A percentile compares a stretch with the other conserved stretches of the same genome.
phyloP scores from a whole-genome alignment of 306 rosid genomes.

The Medicago truncatula region DNA sequence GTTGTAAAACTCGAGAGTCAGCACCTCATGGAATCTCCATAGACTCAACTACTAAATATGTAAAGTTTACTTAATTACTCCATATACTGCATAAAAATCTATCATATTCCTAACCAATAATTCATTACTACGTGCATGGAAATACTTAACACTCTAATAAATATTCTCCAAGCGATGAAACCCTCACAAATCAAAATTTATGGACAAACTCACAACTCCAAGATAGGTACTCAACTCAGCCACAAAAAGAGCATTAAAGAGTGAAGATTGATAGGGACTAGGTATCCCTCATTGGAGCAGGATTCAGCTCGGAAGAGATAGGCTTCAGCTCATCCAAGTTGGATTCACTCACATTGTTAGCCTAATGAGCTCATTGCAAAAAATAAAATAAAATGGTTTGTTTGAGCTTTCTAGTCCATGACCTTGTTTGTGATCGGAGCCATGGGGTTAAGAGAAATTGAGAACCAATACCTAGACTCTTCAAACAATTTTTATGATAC shows the following conservation, averaged over 20 bases:
- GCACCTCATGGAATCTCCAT: not conserved
- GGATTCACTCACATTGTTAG: not conserved
- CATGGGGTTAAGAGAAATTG: not conserved
- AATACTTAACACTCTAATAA: slow-evolving; percentile 1
- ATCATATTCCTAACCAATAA: no score
- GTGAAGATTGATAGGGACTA: not conserved
- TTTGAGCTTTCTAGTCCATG: not conserved
- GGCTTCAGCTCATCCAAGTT: not conserved
- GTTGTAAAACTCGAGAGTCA: not conserved
- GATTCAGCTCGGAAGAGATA: not conserved
- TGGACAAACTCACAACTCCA: not conserved
- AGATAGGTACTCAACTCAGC: slow-evolving; percentile 6
- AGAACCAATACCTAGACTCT: slow-evolving; percentile 18
- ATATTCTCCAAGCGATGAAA: not conserved
- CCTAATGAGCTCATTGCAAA: not conserved
- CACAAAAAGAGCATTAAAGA: not conserved
- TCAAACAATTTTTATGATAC: slow-evolving; percentile 18
- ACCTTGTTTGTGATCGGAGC: not conserved
- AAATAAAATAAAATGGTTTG: not conserved
- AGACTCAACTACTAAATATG: not conserved
- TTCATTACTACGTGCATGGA: not conserved
- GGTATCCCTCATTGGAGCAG: not conserved
- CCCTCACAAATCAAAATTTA: not conserved
- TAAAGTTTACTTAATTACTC: not conserved
- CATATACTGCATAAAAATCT: no score